These are phyloP conservation scores for Aphelidium insulamus DNA, from an alignment of 371 early-diverging fungal species.

Conservation along the genomic window DNA sequence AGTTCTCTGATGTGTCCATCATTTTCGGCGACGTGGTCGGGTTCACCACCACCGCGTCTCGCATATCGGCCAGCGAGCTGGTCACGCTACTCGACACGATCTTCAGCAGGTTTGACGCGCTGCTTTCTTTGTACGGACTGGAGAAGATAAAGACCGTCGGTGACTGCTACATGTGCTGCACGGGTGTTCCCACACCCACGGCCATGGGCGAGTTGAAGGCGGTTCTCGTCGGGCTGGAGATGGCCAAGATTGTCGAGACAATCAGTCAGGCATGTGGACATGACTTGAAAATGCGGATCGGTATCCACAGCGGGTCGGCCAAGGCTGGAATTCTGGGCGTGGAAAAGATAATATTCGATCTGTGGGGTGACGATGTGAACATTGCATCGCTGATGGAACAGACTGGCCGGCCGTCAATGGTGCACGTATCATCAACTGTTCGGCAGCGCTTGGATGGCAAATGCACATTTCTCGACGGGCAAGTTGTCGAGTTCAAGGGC, in stretches of 20 bases:
- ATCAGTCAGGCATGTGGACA: background rate
- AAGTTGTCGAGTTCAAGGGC: background rate
- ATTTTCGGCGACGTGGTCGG: conserved; percentile 5
- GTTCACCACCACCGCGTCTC: conserved; percentile 2
- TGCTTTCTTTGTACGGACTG: background rate
- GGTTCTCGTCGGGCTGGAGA: background rate
- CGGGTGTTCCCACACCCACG: background rate
- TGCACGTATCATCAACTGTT: background rate
- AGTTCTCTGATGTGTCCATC: conserved; percentile 2
- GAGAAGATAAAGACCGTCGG: conserved; percentile 6
- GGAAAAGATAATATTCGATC: conserved; percentile 2
- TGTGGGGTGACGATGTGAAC: conserved; percentile 4
- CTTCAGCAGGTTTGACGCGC: background rate
- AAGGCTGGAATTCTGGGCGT: conserved; percentile 2
- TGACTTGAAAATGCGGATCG: conserved; percentile 1
- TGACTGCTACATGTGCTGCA: conserved; percentile 4
- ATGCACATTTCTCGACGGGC: background rate
- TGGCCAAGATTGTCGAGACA: background rate
- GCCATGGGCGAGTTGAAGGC: background rate
- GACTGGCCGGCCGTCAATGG: background rate
- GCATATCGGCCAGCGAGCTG: background rate
- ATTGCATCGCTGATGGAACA: conserved; percentile 4
- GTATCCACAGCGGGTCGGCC: conserved; percentile 2
- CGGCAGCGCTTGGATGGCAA: background rate
- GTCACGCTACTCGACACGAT: conserved; percentile 1